Evolutionary conservation across 352 stramenopile species (phyloP).

Genomic region (Phytophthora cajani): DNA sequence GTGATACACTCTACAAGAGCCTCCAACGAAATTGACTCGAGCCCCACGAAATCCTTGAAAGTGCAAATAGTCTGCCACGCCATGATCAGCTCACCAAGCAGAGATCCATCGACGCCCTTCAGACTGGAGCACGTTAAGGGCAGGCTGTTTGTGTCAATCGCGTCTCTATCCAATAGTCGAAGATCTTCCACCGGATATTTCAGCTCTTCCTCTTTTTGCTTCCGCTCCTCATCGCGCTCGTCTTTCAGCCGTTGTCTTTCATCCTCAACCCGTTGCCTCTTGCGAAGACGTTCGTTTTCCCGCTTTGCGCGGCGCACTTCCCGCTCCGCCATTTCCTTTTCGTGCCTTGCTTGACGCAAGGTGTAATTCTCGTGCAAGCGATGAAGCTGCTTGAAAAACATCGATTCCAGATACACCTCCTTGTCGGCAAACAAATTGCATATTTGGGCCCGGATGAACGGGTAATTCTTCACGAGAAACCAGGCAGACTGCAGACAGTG

Average conservation of each 20-base stretch:
- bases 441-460: constrained; percentile 84
- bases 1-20: constrained; percentile 61
- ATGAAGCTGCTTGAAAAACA: constrained; percentile 88
- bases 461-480: constrained; percentile 87
- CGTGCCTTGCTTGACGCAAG: constrained; percentile 57
- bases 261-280: constrained; percentile 51
- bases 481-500: constrained; percentile 60
- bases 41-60: constrained; percentile 72
- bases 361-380: constrained; percentile 73
- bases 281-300: constrained; percentile 64
- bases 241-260: constrained; percentile 56
- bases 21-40: constrained; percentile 72
- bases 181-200: constrained; percentile 81
- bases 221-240: constrained; percentile 71
- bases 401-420: constrained; percentile 78
- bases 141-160: constrained; percentile 36
- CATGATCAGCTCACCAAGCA: constrained; percentile 83
- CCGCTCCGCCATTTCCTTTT: constrained; percentile 65
- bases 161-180: constrained; percentile 58
- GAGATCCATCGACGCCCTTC: constrained; percentile 56
- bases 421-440: constrained; percentile 79
- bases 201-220: constrained; percentile 61
- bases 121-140: constrained; percentile 48
- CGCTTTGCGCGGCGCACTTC: constrained; percentile 67
- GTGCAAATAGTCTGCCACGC: constrained; percentile 80